Conservation (phyloP, 257 asterid species). For the Hygrophila difformis region DNA sequence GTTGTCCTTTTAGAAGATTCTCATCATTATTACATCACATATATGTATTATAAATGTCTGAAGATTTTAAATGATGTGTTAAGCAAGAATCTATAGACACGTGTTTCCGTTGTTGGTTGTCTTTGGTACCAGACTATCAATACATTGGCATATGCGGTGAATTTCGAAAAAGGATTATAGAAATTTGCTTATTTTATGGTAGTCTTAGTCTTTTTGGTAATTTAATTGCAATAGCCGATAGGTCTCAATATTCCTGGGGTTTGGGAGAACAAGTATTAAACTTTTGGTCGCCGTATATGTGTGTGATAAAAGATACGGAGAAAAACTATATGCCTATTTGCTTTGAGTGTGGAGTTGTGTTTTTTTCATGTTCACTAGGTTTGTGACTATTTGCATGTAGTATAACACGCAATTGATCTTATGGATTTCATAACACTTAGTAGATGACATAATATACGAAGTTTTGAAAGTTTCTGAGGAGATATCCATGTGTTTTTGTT, state of each 20-base stretch:
- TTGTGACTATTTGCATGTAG: too few species aligned
- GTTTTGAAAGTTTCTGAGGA: neutral
- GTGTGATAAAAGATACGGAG: too few species aligned
- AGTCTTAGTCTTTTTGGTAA: conserved; percentile 9
- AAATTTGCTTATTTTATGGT: conserved; percentile 5
- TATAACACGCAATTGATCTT: too few species aligned
- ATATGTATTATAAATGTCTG: neutral
- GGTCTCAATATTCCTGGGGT: conserved; percentile 1
- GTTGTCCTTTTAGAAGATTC: conserved; percentile 6
- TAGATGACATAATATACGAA: neutral
- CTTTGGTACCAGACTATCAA: conserved; percentile 5
- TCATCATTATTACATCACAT: too few species aligned
- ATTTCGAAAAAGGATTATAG: conserved; percentile 7
- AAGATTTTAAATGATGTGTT: conserved; percentile 2
- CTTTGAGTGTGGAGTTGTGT: neutral
- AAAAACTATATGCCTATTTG: neutral
- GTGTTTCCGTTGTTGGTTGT: conserved; percentile 2
- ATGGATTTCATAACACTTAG: neutral
- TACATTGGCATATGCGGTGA: neutral
- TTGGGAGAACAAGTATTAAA: neutral
- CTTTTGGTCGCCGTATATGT: neutral
- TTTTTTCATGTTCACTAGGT: too few species aligned
- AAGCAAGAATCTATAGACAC: neutral
- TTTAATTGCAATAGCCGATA: conserved; percentile 4
- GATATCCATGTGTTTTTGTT: neutral